Percentiles rank a stretch among this genome's conserved stretches.
Evolutionary conservation across 306 rosid species (phyloP).

Genomic region (Astragalus membranaceus): DNA sequence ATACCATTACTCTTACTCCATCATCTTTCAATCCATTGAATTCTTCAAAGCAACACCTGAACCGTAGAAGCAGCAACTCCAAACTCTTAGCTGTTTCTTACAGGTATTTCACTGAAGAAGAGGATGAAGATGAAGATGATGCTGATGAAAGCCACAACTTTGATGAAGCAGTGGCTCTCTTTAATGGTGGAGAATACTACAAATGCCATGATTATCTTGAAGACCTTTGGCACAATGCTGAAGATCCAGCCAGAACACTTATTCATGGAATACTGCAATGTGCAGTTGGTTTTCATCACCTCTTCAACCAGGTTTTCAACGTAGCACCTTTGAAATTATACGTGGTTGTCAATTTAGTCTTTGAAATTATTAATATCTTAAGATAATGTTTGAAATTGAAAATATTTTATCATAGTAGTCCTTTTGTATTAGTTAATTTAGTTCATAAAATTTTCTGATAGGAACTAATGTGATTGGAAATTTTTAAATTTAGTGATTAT

Average conservation of each 20-base stretch:
- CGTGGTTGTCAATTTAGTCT: too few species aligned
- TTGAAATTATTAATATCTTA: too few species aligned
- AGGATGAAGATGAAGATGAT: conserved; percentile 15
- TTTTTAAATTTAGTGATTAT: too few species aligned
- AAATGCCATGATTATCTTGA: conserved; percentile 86
- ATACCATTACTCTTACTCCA: conserved; percentile 15
- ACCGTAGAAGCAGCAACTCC: conserved; percentile 7
- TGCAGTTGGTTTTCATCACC: conserved; percentile 90
- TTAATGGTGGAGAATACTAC: conserved; percentile 59
- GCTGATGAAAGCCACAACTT: conserved; percentile 31
- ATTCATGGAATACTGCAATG: conserved; percentile 87
- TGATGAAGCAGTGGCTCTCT: conserved; percentile 66
- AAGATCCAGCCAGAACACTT: conserved; percentile 80
- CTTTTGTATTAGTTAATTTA: too few species aligned
- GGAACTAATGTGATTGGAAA: too few species aligned
- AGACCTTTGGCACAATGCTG: conserved; percentile 62
- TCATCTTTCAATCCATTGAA: conserved; percentile 14
- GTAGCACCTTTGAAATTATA: too few species aligned
- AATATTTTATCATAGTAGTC: too few species aligned
- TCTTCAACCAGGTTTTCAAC: conserved; percentile 45
- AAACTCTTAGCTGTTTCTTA: conserved; percentile 18
- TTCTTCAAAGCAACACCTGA: conserved; percentile 9
- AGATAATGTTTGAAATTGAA: too few species aligned
- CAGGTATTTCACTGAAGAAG: conserved; percentile 30
- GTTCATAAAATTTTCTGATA: too few species aligned